These are phyloP conservation scores for Raddia guianensis DNA, from an alignment of 176 grass and related monocot genomes.

Conservation along the genomic window DNA sequence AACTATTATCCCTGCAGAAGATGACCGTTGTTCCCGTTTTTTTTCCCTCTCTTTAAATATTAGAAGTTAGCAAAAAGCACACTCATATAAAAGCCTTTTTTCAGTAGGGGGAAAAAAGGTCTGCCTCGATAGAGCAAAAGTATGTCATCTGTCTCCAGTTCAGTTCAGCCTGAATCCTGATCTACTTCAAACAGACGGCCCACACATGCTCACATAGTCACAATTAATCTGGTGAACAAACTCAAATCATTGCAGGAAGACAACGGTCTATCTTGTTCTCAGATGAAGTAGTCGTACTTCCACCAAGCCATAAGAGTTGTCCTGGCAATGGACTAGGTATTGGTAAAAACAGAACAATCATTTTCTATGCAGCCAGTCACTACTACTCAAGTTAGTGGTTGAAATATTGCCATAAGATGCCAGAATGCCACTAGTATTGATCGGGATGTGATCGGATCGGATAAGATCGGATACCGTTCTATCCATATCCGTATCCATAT, in stretches of 20 bases:
- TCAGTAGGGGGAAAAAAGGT: background rate
- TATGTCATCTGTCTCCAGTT: background rate
- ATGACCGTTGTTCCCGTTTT: conserved; percentile 5
- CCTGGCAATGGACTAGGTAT: too few relatives aligned
- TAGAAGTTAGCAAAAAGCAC: background rate
- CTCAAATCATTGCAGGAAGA: too few relatives aligned
- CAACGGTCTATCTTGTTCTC: too few relatives aligned
- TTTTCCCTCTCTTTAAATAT: too few relatives aligned
- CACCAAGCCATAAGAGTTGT: too few relatives aligned
- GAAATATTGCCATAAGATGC: background rate
- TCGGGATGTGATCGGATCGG: too few relatives aligned
- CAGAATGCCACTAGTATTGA: background rate
- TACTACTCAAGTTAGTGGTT: background rate
- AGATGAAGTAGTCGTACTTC: too few relatives aligned
- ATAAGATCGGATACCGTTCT: too few relatives aligned
- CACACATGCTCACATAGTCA: background rate
- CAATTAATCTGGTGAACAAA: too few relatives aligned
- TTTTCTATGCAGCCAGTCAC: background rate
- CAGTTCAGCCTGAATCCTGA: background rate
- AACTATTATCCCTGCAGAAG: background rate
- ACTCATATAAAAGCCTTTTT: background rate
- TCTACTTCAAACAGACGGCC: background rate
- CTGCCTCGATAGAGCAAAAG: background rate
- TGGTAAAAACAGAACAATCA: background rate
- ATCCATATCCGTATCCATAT: too few relatives aligned